Percentiles rank a stretch among this genome's conserved stretches.
Evolutionary conservation across 192 early-diverging fungal species (phyloP).

Genomic region (Entomortierella lignicola): DNA sequence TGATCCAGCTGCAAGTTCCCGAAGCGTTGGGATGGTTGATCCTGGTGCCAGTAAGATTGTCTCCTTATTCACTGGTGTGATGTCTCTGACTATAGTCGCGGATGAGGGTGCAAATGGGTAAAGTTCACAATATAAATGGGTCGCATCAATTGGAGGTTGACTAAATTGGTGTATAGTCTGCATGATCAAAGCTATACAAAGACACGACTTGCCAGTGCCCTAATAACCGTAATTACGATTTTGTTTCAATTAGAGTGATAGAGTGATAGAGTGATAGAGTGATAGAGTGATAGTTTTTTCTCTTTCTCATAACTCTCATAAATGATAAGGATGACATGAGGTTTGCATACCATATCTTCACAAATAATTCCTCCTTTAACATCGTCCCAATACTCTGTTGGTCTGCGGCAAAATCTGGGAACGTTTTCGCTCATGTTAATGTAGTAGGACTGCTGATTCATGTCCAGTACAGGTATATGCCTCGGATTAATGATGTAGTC

Average conservation of each 20-base stretch:
- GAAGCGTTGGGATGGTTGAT: conserved; percentile 40
- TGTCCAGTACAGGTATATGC: conserved; percentile 47
- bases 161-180: conserved; percentile 70
- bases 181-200: conserved; percentile 74
- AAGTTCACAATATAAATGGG: conserved; percentile 53
- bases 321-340: not conserved
- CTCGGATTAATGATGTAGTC: conserved; percentile 63
- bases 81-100: not conserved
- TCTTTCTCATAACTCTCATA: no score
- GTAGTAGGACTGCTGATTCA: conserved; percentile 51
- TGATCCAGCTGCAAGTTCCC: conserved; percentile 56
- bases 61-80: not conserved
- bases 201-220: conserved; percentile 87
- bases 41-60: not conserved
- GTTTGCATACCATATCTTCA: conserved; percentile 77
- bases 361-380: conserved; percentile 79
- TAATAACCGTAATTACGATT: not conserved
- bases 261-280: no score
- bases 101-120: conserved; percentile 36
- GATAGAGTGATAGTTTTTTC: no score
- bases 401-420: conserved; percentile 20
- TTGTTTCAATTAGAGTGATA: no score
- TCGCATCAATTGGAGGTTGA: conserved; percentile 55
- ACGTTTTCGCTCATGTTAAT: conserved; percentile 17
- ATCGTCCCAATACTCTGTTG: conserved; percentile 49